phyloP scores from a whole-genome alignment of 768 basidiomycete genomes.

The Strobilomyces confusus region DNA sequence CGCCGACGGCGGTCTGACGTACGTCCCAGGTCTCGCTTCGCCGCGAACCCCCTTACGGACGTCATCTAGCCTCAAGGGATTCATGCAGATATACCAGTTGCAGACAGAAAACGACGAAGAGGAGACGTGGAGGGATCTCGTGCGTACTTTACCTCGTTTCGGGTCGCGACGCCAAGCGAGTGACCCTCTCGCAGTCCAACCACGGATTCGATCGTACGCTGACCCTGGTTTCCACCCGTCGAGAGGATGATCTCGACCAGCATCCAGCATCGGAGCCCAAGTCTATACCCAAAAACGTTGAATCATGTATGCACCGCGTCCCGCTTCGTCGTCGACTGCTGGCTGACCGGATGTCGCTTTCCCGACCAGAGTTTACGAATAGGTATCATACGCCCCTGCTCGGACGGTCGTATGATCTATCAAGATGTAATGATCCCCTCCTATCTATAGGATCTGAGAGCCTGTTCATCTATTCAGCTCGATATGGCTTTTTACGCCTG shows the following conservation, averaged over 20 bases:
- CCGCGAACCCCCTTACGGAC: background rate
- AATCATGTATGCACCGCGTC: slow-evolving; percentile 15
- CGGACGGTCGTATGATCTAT: slow-evolving; percentile 11
- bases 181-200: slow-evolving; percentile 43
- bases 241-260: slow-evolving; percentile 43
- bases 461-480: slow-evolving; percentile 6
- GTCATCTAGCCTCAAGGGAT: slow-evolving; percentile 62
- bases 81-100: slow-evolving; percentile 79
- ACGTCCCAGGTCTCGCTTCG: slow-evolving; percentile 25
- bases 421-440: slow-evolving; percentile 14
- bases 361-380: slow-evolving; percentile 16
- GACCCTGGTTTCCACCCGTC: slow-evolving; percentile 51
- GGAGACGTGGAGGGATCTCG: slow-evolving; percentile 82
- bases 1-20: slow-evolving; percentile 72
- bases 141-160: slow-evolving; percentile 32
- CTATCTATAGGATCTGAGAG: slow-evolving; percentile 2
- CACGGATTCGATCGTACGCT: slow-evolving; percentile 75
- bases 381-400: slow-evolving; percentile 1
- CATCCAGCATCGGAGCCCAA: slow-evolving; percentile 8
- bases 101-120: slow-evolving; percentile 82
- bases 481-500: slow-evolving; percentile 8
- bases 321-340: background rate
- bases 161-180: slow-evolving; percentile 2
- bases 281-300: slow-evolving; percentile 12
- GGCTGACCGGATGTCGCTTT: background rate